These are phyloP conservation scores for Penicillium ucsense DNA, from an alignment of 495 filamentous ascomycete species.

Conservation along the genomic window DNA sequence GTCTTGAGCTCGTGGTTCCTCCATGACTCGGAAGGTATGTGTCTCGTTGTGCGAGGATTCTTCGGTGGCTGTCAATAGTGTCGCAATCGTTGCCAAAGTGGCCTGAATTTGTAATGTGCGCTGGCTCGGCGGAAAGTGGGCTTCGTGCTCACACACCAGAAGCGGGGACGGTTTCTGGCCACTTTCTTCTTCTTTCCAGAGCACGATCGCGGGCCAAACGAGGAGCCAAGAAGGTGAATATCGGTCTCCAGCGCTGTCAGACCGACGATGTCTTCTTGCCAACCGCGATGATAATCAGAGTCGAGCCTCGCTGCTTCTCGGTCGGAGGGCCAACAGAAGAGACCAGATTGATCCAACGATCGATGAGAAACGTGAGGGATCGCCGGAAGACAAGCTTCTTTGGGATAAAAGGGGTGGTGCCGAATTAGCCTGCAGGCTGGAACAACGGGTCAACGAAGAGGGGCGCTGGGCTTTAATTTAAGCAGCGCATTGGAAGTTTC, in stretches of 20 bases:
- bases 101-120: neutral
- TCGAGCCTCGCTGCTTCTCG: neutral
- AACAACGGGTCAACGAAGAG: neutral
- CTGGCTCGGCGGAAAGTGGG: neutral
- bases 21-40: constrained; percentile 17
- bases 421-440: constrained; percentile 2
- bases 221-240: no score
- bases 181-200: no score
- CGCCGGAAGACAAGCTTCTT: constrained; percentile 22
- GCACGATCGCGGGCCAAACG: neutral
- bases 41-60: neutral
- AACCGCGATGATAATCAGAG: neutral
- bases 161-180: no score
- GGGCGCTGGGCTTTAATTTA: neutral
- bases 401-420: constrained; percentile 17
- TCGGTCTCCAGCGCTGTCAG: no score
- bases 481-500: no score
- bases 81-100: neutral
- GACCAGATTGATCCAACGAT: constrained; percentile 11
- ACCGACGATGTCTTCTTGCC: no score
- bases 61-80: neutral
- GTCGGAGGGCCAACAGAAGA: constrained; percentile 12
- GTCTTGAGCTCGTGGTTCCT: constrained; percentile 21
- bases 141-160: neutral
- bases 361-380: constrained; percentile 18